A percentile compares a stretch with the other conserved stretches of the same genome.
Conservation (phyloP, 495 filamentous ascomycete species). For the Penicillium angulare region DNA sequence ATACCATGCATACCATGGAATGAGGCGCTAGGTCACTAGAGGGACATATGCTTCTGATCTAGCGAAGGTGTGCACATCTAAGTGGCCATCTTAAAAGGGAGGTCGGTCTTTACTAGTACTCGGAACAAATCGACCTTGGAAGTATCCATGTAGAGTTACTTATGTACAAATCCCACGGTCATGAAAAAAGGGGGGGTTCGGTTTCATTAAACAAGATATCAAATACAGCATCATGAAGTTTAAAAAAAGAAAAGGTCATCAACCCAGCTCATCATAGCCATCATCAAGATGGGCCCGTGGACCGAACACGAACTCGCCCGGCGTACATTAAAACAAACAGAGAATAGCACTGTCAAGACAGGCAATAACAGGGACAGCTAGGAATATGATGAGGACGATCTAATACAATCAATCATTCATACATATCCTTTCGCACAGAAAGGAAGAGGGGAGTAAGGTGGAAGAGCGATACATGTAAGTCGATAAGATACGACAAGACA, state of each 20-base stretch:
- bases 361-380: not conserved
- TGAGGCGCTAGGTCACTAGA: no score
- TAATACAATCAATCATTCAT: not conserved
- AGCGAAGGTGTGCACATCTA: no score
- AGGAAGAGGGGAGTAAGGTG: conserved; percentile 10
- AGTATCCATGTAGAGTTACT: no score
- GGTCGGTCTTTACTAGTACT: no score
- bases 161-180: conserved; percentile 17
- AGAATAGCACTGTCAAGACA: not conserved
- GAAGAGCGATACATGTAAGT: conserved; percentile 4
- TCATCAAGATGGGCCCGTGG: conserved; percentile 20
- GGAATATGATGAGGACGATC: not conserved
- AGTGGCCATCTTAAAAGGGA: no score
- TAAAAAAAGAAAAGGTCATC: conserved; percentile 28
- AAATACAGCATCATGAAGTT: conserved; percentile 21
- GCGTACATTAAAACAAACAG: conserved; percentile 9
- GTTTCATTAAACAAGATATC: conserved; percentile 20
- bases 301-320: not conserved
- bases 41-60: no score
- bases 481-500: no score
- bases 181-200: conserved; percentile 10
- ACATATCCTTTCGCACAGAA: not conserved
- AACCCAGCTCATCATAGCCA: conserved; percentile 16
- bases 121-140: no score
- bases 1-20: no score